These are phyloP conservation scores for Kwoniella sp. DNA, from an alignment of 768 basidiomycete species.

Conservation along the genomic window DNA sequence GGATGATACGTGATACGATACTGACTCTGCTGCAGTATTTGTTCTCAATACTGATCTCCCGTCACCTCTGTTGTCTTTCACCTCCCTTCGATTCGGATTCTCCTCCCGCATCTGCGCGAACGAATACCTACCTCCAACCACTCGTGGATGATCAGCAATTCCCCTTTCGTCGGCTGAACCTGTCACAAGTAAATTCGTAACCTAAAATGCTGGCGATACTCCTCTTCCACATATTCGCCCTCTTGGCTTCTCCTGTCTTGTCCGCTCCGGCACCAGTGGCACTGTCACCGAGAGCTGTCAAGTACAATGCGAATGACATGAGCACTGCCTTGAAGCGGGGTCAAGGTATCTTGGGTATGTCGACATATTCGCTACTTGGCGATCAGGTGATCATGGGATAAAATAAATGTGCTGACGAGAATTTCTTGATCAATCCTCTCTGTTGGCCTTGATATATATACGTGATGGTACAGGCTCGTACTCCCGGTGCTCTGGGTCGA, in stretches of 20 bases:
- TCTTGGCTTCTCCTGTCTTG: constrained; percentile 5
- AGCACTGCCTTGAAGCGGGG: constrained; percentile 11
- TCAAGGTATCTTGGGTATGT: constrained; percentile 17
- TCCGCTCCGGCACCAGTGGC: not conserved
- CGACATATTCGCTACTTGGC: not conserved
- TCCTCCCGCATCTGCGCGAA: no score
- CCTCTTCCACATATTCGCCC: constrained; percentile 5
- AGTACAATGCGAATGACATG: constrained; percentile 16
- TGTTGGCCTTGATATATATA: not conserved
- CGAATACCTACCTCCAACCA: no score
- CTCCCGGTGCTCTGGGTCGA: constrained; percentile 8
- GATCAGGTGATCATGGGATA: not conserved
- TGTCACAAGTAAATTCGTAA: no score
- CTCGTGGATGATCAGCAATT: no score
- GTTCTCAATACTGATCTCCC: no score
- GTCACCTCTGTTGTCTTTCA: no score
- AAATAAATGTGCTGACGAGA: not conserved
- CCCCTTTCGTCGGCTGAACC: no score
- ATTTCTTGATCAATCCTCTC: not conserved
- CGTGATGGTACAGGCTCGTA: constrained; percentile 8
- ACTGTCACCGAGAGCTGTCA: not conserved
- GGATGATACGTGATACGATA: no score
- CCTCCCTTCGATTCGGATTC: no score
- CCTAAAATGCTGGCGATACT: constrained; percentile 4
- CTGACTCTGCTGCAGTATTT: no score